Base-by-base conservation (phyloP, 345 rosid species). In the Moringa oleifera region DNA sequence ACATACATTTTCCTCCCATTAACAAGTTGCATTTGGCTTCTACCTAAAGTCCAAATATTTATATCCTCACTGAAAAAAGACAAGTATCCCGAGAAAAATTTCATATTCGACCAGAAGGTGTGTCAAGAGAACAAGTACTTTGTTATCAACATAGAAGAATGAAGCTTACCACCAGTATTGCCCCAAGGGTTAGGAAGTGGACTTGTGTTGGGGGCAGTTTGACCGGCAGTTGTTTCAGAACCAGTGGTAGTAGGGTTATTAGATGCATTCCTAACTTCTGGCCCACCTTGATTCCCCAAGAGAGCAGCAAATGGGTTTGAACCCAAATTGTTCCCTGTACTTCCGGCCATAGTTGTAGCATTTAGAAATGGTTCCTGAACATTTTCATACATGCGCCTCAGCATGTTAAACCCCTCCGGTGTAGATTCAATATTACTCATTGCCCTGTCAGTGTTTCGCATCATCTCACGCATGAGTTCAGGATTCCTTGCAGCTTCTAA, bases 381-480 rank as follows among this genome's bases (percentile, higher is more conserved):
- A 76, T 82, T 88, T 80, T 85, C 96, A 77, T 88, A 88, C 97
- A 88, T 90, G 60, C 89, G 94, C 74, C 98, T 81, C 45, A 87
- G 90, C 88, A 84, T 85, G 79, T 86, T 90, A 73, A 88, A 86
- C 51, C 94, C 95, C 77, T 85, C 96, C 0, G 95, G 97, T 65
- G 88, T 85, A 68, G 96, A 80, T 74, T 88, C 88, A 53, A 86
- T 90, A 60, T 93, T 93, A 71, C 97, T 90, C 94, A 85, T 88
- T 3, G 93, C 96, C 67, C 93, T 82, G 65, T 83, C 93, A 0
- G 90, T 83, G 74, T 90, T 87, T 61, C 92, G 77, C 91, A 85
- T 86, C 97, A 88, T 85, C 74, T 94, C 97, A 59, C 94, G 89
- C 95, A 94, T 94, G 53, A 90, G 91, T 71, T 90, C 99, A 6